Base-by-base conservation (phyloP, 2,329 filamentous ascomycete genomes). In the Pyrenophora graminea region DNA sequence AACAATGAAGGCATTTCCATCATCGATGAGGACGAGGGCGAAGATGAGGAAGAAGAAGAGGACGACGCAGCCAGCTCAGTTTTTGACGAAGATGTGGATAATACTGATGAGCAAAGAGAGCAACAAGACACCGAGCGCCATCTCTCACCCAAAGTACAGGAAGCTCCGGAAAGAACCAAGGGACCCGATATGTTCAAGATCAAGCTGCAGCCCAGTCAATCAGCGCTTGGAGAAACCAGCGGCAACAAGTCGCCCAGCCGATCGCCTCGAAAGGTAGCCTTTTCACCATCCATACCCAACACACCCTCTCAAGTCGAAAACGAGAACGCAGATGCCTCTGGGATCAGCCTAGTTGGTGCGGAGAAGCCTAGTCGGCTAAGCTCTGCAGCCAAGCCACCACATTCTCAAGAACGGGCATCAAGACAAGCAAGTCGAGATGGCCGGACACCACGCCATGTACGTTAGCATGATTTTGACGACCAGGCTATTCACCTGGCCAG, bases 251-350 rank as follows among this genome's bases (percentile, higher is more conserved):
- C 70, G 25, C 69, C 68, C 3, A 56, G 52, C 25, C 67, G 64
- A 51, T 75, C 73, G 10, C 71, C 72, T n/a, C 67, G 73, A 2
- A 75, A 74, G 47, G 70, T 73, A 30, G 67, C 69, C n/a, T 74
- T 74, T 54, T 67, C 70, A 19, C 62, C 68, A 7, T 71, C 69
- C 15, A 69, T 69, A 17, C 62, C 66, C 10, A 70, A 67, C 34
- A 73, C 68, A 44, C 71, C 68, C 17, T 66, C 68, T 6, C 58
- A 66, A 25, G 15, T 58, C 6, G 60, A 65, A 18, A 63, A 69
- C 18, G 68, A 74, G 57, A 74, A 74, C 48, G 61, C 58, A 46
- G 53, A 62, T n/a, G 56, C 56, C 43, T 66, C 70, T 21, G 68
- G 63, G 25, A 55, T 68, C 15, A 63, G 69, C 39, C 40, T 64